Base-by-base conservation (phyloP, 331 rosid species). In the Quercus lobata region DNA sequence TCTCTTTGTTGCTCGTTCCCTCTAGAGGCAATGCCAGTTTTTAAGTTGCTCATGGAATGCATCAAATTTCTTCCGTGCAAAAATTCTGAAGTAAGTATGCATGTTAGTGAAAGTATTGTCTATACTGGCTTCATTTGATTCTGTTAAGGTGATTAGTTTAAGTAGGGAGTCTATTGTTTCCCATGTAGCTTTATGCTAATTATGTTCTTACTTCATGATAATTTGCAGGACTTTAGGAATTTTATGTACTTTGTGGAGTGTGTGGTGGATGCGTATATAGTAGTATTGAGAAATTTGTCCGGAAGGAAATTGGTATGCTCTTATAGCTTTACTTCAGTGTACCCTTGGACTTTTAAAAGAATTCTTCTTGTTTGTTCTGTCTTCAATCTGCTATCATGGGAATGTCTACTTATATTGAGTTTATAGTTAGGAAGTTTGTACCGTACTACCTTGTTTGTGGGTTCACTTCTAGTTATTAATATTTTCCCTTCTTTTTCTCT, bases 1-100 rank as follows among this genome's bases (percentile, higher is more conserved):
- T 82, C 96, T 12, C 85, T 93, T 84, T 93, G 96, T 84, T 93
- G 96, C 88, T 88, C 91, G 0, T 81, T 82, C 68, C 92, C 96
- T 1, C 75, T 80, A 1, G 97, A 91, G 66, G 83, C 97, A 53
- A 19, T 90, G 75, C 97, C 96, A 34, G 86, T 95, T 74, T 81
- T 95, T 77, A 87, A 78, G 84, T 77, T 93, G 89, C 83, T 95
- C 74, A 85, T 77, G 41, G 88, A 80, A 71, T 79, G 89, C 86
- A 90, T 93, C 62, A 81, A 85, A 41, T 88, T 83, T 74, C 68
- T 83, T 78, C 96, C 93, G 1, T 78, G 58, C 37, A 81, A 71
- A 83, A 87, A 86, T 82, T 80, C 82, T 56, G 92, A 93, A 79
- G 99, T 93, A 87, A 85, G 99, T 79, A 27, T 66, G 41, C 83